These are phyloP conservation scores for Blastosporella zonata DNA, from an alignment of 1,284 basidiomycete genomes.

Conservation along the genomic window DNA sequence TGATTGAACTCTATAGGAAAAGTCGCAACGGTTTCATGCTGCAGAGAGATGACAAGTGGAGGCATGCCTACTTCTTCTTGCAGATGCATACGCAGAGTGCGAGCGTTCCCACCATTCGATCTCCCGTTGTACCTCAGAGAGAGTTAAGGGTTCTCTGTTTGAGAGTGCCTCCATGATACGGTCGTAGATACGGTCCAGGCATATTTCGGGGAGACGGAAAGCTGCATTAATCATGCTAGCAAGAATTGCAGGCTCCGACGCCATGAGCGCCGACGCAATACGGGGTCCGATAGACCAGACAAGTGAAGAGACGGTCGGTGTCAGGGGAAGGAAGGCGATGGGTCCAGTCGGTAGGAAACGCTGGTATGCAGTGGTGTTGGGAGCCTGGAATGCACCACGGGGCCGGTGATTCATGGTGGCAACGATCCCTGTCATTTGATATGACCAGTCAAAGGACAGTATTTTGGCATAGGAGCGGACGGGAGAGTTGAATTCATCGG, in stretches of 20 bases:
- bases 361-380: conserved; percentile 88
- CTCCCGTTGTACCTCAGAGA: conserved; percentile 50
- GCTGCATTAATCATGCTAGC: conserved; percentile 85
- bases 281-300: conserved; percentile 92
- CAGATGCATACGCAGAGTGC: conserved; percentile 65
- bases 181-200: conserved; percentile 67
- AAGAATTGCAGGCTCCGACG: conserved; percentile 66
- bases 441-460: conserved; percentile 88
- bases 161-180: conserved; percentile 55
- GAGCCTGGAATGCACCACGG: conserved; percentile 51
- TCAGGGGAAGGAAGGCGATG: conserved; percentile 90
- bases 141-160: conserved; percentile 41
- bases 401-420: conserved; percentile 79
- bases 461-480: conserved; percentile 88
- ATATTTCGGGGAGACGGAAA: conserved; percentile 82
- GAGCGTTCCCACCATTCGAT: conserved; percentile 68
- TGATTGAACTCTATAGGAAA: conserved; percentile 92
- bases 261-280: conserved; percentile 73
- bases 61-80: conserved; percentile 55
- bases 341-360: conserved; percentile 95
- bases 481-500: conserved; percentile 94
- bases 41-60: conserved; percentile 71
- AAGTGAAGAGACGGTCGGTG: conserved; percentile 77
- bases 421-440: conserved; percentile 89
- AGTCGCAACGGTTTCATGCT: conserved; percentile 77